phyloP scores from a whole-genome alignment of 1,284 basidiomycete genomes.

The Sporisorium sorghi region DNA sequence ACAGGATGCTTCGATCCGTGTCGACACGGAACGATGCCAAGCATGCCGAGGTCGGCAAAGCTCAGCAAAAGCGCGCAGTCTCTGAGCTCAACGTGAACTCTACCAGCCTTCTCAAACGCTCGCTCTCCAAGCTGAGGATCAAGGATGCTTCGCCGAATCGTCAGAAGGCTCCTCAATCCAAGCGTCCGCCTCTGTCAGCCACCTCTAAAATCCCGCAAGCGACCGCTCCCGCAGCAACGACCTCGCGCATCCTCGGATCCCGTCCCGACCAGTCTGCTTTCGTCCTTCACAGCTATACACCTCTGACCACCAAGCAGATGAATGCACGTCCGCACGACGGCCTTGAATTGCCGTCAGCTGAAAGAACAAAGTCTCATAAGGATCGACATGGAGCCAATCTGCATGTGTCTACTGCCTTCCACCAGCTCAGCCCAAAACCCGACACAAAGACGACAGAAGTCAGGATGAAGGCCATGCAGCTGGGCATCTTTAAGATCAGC shows the following conservation, averaged over 20 bases:
- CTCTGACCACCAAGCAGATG: background rate
- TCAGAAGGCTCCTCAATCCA: slow-evolving; percentile 1
- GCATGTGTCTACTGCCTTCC: background rate
- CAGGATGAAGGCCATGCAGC: slow-evolving; percentile 43
- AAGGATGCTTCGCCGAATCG: slow-evolving; percentile 25
- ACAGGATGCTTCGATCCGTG: slow-evolving; percentile 10
- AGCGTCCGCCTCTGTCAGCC: slow-evolving; percentile 6
- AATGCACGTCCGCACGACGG: background rate
- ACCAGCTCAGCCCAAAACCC: slow-evolving; percentile 1
- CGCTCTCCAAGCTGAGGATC: slow-evolving; percentile 36
- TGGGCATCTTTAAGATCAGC: slow-evolving; percentile 50
- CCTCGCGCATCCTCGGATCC: slow-evolving; percentile 12
- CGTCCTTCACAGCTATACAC: slow-evolving; percentile 5
- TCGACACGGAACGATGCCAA: slow-evolving; percentile 24
- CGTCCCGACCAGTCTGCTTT: slow-evolving; percentile 21
- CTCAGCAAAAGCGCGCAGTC: slow-evolving; percentile 7
- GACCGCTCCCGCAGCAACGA: slow-evolving; percentile 5
- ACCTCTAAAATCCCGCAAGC: slow-evolving; percentile 35
- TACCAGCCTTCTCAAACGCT: slow-evolving; percentile 26
- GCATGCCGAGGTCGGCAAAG: background rate
- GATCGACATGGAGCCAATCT: background rate
- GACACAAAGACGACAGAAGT: slow-evolving; percentile 14
- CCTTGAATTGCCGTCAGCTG: background rate
- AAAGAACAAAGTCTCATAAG: background rate
- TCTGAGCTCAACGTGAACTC: slow-evolving; percentile 3